phyloP scores from a whole-genome alignment of 2,329 filamentous ascomycete species.

The Ophiostoma populinum region DNA sequence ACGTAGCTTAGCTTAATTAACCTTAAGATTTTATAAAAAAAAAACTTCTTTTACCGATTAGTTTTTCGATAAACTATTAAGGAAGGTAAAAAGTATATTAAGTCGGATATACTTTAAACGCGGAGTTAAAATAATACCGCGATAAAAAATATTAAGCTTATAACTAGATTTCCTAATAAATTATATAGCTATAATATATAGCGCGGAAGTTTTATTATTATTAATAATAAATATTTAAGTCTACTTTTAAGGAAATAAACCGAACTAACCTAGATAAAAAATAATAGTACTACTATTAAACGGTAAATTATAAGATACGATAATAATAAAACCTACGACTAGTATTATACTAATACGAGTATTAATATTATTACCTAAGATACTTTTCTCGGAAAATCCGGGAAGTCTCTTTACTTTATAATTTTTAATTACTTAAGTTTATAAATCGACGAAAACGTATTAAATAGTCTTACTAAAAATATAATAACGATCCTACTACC shows the following conservation, averaged over 20 bases:
- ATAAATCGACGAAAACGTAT: not conserved
- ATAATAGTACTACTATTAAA: not conserved
- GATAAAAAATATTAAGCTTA: not conserved
- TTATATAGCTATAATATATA: not conserved
- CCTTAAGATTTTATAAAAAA: constrained; percentile 1
- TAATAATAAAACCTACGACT: not conserved
- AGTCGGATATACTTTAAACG: not conserved
- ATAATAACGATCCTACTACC: not conserved
- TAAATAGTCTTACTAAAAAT: not conserved
- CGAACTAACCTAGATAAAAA: not conserved
- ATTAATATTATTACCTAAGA: not conserved
- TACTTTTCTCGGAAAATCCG: not conserved
- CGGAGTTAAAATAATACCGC: not conserved
- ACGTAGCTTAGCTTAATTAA: constrained; percentile 7
- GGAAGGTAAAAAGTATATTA: not conserved
- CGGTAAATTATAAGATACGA: not conserved
- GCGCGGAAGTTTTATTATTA: not conserved
- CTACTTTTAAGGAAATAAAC: not conserved
- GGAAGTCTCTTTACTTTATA: not conserved
- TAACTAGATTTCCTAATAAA: not conserved
- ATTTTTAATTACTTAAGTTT: not conserved
- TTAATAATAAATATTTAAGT: not conserved
- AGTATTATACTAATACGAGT: not conserved
- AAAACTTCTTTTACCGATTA: not conserved
- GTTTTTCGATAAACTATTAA: not conserved